These are phyloP conservation scores for Blastomyces parvus DNA, from an alignment of 2,329 filamentous ascomycete species.

Conservation along the genomic window DNA sequence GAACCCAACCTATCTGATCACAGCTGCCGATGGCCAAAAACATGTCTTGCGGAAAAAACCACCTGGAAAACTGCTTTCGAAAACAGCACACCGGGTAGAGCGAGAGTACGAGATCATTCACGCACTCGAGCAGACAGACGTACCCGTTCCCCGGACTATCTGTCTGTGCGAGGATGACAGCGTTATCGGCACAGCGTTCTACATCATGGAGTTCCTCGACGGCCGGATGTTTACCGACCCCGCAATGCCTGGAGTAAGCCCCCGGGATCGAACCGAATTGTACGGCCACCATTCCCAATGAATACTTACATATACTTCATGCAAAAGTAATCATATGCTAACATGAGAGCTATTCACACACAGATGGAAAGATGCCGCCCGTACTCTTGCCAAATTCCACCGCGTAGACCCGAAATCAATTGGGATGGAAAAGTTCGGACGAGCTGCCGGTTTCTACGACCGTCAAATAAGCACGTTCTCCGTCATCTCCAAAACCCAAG, in stretches of 20 bases:
- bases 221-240: constrained; percentile 91
- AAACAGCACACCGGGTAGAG: constrained; percentile 92
- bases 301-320: background rate
- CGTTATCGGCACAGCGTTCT: constrained; percentile 84
- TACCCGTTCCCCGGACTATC: constrained; percentile 75
- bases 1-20: constrained; percentile 93
- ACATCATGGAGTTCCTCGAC: constrained; percentile 93
- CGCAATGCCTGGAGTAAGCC: constrained; percentile 60
- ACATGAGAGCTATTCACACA: background rate
- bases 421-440: constrained; percentile 65
- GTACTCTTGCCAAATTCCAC: constrained; percentile 79
- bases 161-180: constrained; percentile 73
- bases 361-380: constrained; percentile 73
- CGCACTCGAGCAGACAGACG: constrained; percentile 67
- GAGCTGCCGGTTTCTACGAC: constrained; percentile 65
- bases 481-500: constrained; percentile 69
- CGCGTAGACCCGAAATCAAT: constrained; percentile 57
- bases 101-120: constrained; percentile 87
- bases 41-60: constrained; percentile 97
- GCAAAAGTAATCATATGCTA: background rate
- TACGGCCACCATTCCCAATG: constrained; percentile 28
- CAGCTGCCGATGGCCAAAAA: constrained; percentile 55
- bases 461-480: constrained; percentile 78
- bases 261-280: constrained; percentile 63
- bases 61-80: constrained; percentile 83